Evolutionary conservation across 1,284 basidiomycete genomes (phyloP).

Genomic region (Sporisorium exsertum): DNA sequence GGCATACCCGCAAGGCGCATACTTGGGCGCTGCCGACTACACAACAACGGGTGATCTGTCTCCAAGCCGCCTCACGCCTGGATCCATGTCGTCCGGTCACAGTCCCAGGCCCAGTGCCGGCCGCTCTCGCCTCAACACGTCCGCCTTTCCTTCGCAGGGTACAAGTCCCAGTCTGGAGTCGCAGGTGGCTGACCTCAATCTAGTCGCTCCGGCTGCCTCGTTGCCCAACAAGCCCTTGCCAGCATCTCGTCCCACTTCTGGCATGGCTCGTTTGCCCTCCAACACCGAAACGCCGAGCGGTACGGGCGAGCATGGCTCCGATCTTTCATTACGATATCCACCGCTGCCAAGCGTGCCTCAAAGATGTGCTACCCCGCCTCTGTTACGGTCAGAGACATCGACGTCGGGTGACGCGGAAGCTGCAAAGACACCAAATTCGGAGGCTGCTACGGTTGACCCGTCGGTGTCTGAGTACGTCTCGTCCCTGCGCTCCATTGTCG

Average conservation of each 20-base stretch:
- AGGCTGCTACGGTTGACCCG: neutral
- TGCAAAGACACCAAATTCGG: neutral
- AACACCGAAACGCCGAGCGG: neutral
- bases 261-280: neutral
- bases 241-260: neutral
- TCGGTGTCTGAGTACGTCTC: slow-evolving; percentile 19
- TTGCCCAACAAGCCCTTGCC: slow-evolving; percentile 8
- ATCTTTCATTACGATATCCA: slow-evolving; percentile 45
- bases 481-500: slow-evolving; percentile 18
- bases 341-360: slow-evolving; percentile 19
- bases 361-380: slow-evolving; percentile 16
- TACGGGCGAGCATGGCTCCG: slow-evolving; percentile 4
- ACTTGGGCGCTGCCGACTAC: slow-evolving; percentile 7
- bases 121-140: slow-evolving; percentile 17
- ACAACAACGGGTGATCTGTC: neutral
- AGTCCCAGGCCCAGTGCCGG: slow-evolving; percentile 27
- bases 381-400: neutral
- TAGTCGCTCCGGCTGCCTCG: slow-evolving; percentile 1
- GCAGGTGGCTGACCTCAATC: slow-evolving; percentile 18
- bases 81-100: slow-evolving; percentile 19
- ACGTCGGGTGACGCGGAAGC: neutral
- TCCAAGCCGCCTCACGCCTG: slow-evolving; percentile 11
- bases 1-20: slow-evolving; percentile 13
- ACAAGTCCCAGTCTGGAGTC: slow-evolving; percentile 23
- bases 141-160: slow-evolving; percentile 18